Percentiles rank a stretch among this genome's conserved stretches.
phyloP scores from a whole-genome alignment of 1,284 basidiomycete genomes.

The Sporisorium exsertum region DNA sequence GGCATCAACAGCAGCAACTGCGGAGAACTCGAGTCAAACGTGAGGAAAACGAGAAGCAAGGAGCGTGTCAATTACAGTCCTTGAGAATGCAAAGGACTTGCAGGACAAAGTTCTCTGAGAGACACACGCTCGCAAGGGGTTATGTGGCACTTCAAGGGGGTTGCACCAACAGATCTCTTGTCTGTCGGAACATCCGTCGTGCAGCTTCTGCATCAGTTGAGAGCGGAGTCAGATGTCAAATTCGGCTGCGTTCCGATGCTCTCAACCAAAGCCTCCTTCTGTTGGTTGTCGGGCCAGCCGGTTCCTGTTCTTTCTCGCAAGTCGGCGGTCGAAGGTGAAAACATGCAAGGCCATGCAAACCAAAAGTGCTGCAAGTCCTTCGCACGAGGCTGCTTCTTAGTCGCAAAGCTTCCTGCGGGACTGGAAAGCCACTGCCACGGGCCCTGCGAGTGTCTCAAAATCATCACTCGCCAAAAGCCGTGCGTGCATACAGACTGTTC shows the following conservation, averaged over 20 bases:
- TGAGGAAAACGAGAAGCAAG: background rate
- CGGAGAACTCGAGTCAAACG: background rate
- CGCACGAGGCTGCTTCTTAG: background rate
- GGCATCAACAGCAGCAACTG: background rate
- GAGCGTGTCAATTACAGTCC: constrained; percentile 1
- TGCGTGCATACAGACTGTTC: too few species aligned
- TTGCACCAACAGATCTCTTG: background rate
- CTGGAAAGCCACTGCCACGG: background rate
- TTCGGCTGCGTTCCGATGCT: constrained; percentile 13
- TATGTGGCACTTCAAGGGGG: background rate
- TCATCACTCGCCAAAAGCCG: too few species aligned
- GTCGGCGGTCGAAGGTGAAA: too few species aligned
- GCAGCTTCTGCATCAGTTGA: background rate
- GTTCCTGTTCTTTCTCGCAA: background rate
- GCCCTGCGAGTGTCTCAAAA: too few species aligned
- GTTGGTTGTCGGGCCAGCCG: too few species aligned
- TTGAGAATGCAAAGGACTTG: background rate
- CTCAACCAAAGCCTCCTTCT: background rate
- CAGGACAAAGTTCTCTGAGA: too few species aligned
- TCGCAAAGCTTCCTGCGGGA: background rate
- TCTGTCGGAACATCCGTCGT: constrained; percentile 16
- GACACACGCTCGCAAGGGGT: background rate
- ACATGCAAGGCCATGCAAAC: too few species aligned
- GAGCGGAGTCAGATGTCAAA: background rate
- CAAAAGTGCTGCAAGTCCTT: too few species aligned